phyloP scores from a whole-genome alignment of 345 rosid genomes.

The Mercurialis annua region DNA sequence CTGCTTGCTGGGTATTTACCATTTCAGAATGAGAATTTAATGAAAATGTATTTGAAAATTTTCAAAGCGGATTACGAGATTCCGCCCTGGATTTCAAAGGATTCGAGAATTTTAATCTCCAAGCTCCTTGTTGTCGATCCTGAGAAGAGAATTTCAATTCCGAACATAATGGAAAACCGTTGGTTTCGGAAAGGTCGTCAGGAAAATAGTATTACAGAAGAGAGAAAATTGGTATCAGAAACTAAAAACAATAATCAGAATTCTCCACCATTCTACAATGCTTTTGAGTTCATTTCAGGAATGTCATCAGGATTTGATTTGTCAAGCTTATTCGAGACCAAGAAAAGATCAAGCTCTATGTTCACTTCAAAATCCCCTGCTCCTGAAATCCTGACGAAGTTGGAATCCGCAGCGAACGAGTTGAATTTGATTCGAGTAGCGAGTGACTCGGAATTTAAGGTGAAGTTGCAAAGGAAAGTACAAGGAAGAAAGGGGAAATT shows the following conservation, averaged over 20 bases:
- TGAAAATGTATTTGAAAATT: slow-evolving; percentile 31
- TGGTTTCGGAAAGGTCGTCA: slow-evolving; percentile 18
- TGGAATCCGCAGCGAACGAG: slow-evolving; percentile 18
- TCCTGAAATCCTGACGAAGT: slow-evolving; percentile 10
- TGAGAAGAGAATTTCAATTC: slow-evolving; percentile 14
- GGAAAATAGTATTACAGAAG: not conserved
- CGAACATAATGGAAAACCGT: slow-evolving; percentile 10
- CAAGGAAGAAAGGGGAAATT: slow-evolving; percentile 43
- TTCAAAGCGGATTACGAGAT: slow-evolving; percentile 28
- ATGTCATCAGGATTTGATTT: slow-evolving; percentile 28
- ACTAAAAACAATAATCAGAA: too few species aligned
- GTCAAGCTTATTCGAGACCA: slow-evolving; percentile 20
- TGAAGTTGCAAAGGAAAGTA: slow-evolving; percentile 17
- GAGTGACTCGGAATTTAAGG: slow-evolving; percentile 12
- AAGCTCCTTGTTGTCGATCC: slow-evolving; percentile 27
- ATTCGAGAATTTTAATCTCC: slow-evolving; percentile 21
- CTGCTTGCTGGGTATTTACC: slow-evolving; percentile 27
- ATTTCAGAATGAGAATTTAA: slow-evolving; percentile 20
- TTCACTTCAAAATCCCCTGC: slow-evolving; percentile 25
- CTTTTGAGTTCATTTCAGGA: slow-evolving; percentile 21
- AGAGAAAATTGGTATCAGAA: not conserved
- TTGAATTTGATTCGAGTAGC: slow-evolving; percentile 15
- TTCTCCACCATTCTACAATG: slow-evolving; percentile 20
- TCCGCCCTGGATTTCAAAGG: slow-evolving; percentile 24
- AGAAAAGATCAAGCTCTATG: slow-evolving; percentile 24